These are phyloP conservation scores for Phaeophleospora eucalypticola DNA, from an alignment of 2,329 filamentous ascomycete genomes.

Conservation along the genomic window DNA sequence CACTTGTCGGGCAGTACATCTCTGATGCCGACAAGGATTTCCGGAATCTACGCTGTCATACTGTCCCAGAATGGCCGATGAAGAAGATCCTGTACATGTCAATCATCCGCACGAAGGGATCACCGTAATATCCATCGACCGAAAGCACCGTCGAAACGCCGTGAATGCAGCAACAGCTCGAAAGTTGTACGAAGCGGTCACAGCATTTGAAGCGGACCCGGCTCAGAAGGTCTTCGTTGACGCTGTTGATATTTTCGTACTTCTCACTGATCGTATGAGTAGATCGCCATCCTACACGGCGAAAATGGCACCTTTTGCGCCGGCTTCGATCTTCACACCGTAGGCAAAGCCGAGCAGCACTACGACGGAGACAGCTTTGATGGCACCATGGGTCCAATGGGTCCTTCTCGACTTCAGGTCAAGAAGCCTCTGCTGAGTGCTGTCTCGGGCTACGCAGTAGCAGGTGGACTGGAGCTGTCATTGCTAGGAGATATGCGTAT, in stretches of 20 bases:
- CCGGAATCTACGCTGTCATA: no score
- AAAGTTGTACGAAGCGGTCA: conserved; percentile 47
- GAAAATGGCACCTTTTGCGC: conserved; percentile 50
- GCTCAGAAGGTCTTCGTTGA: conserved; percentile 48
- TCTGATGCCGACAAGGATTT: no score
- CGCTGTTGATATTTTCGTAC: background rate
- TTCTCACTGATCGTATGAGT: background rate
- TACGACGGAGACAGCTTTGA: conserved; percentile 32
- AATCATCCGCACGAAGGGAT: conserved; percentile 38
- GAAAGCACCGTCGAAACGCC: conserved; percentile 50
- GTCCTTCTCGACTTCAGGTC: conserved; percentile 48
- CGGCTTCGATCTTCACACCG: conserved; percentile 50
- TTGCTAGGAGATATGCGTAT: conserved; percentile 53
- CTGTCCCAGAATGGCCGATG: background rate
- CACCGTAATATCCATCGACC: conserved; percentile 54
- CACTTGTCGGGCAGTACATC: no score
- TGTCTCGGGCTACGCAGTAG: conserved; percentile 52
- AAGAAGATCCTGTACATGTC: conserved; percentile 21
- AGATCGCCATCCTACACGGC: conserved; percentile 42
- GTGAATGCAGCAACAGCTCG: conserved; percentile 48
- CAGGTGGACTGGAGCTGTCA: conserved; percentile 51
- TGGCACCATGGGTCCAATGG: conserved; percentile 48
- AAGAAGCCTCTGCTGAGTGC: conserved; percentile 52
- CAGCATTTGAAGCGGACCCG: conserved; percentile 47
- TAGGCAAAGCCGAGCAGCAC: conserved; percentile 29